These are phyloP conservation scores for Pseudogymnoascus sp. DNA, from an alignment of 2,329 filamentous ascomycete genomes.

Conservation along the genomic window DNA sequence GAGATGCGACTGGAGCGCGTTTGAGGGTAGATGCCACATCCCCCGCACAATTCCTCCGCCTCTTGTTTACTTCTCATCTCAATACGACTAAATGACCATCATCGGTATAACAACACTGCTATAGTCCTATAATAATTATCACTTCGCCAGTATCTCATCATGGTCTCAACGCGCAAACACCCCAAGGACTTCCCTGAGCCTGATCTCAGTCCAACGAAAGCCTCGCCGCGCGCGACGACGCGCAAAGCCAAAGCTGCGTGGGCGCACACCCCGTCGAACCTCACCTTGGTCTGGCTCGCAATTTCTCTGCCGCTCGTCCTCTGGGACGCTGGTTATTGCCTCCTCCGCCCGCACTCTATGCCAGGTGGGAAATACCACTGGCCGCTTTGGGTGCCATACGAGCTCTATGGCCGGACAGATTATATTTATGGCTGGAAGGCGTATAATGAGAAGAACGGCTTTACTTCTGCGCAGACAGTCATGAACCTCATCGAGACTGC, in stretches of 20 bases:
- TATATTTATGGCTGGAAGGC: conserved; percentile 60
- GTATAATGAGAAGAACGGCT: conserved; percentile 52
- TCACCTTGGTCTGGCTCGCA: conserved; percentile 52
- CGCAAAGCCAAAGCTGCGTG: conserved; percentile 30
- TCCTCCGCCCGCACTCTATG: conserved; percentile 61
- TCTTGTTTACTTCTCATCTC: neutral
- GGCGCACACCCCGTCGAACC: conserved; percentile 52
- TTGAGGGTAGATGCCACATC: conserved; percentile 1
- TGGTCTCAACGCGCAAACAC: conserved; percentile 51
- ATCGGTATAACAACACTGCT: neutral
- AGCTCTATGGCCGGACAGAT: conserved; percentile 57
- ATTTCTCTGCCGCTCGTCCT: conserved; percentile 57
- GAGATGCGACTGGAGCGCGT: conserved; percentile 6
- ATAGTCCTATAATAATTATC: neutral
- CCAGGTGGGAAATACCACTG: conserved; percentile 53
- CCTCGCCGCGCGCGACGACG: conserved; percentile 11
- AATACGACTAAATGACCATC: neutral
- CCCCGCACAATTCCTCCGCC: neutral
- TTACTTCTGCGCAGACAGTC: conserved; percentile 52
- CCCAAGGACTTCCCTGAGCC: conserved; percentile 39
- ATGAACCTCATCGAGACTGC: conserved; percentile 53
- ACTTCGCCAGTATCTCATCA: conserved; percentile 21
- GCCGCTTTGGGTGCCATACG: conserved; percentile 58
- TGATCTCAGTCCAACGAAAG: conserved; percentile 19
- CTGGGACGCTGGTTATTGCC: conserved; percentile 58